Evolutionary conservation across 768 basidiomycete species (phyloP), one percentile per base, ranked within the genome.

Genomic region (Kwoniella dendrophila): DNA sequence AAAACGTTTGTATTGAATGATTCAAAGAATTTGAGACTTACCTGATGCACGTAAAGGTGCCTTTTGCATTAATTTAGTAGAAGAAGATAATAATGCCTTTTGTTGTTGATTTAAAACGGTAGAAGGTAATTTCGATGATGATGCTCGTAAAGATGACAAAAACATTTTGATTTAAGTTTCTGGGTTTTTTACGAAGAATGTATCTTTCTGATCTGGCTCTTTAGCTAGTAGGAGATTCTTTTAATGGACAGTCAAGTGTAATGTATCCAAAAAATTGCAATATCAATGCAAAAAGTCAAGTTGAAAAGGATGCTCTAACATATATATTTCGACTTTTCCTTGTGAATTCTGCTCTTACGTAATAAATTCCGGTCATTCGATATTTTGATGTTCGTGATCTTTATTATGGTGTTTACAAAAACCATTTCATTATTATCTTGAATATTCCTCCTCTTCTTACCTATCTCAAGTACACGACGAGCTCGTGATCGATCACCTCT

Each of bases 131-230:
- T 50, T 59, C n/a, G 64, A 60, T 11, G 58, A 60, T 2, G 63
- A 64, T 1, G 67, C 67, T 45, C 62, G 62, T 20, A 68, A 59
- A n/a, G 62, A 68, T 11, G 56, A 44, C 14, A 67, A 33, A 20
- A 68, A 62, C 60, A 62, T 62, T 5, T 41, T 26, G 59, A 41
- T 1, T 10, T 49, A 14, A 3, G 24, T 14, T 11, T 27, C 14
- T 29, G 7, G 8, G 41, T 6, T 43, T 7, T 43, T 14, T 8
- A 7, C 6, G n/a, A n/a, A 6, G n/a, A 43, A 11, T 8, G 18
- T 20, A 43, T 14, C 11, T 43, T 8, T 11, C 11, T 5, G 18
- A 43, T 10, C 36, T 38, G 36, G 8, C 18, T 18, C 18, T 8
- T 38, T 8, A 8, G 36, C n/a, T n/a, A n/a, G n/a, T n/a, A n/a